Conservation (phyloP, 2,329 filamentous ascomycete genomes). For the Passalora sequoiae region DNA sequence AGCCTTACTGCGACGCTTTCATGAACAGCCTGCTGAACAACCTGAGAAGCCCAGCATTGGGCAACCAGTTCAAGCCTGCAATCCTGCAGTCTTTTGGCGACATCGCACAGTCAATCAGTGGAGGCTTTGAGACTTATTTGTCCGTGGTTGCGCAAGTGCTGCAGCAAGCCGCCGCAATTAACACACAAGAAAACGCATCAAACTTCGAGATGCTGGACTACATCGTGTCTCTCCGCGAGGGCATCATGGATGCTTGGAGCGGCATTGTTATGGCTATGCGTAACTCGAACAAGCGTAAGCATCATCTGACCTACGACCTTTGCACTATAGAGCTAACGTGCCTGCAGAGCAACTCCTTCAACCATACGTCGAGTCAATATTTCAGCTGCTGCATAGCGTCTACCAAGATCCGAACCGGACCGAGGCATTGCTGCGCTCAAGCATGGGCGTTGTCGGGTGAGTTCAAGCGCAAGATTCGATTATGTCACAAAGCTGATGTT, state of each 20-base stretch:
- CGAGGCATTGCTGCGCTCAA: constrained; percentile 84
- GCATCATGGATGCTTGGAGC: constrained; percentile 98
- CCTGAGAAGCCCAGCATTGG: constrained; percentile 75
- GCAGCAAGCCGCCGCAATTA: constrained; percentile 85
- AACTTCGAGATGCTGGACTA: constrained; percentile 97
- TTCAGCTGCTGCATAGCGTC: constrained; percentile 76
- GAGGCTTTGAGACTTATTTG: constrained; percentile 88
- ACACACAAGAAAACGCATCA: constrained; percentile 49
- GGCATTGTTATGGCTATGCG: constrained; percentile 96
- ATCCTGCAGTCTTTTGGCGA: constrained; percentile 98
- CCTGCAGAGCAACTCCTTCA: constrained; percentile 63
- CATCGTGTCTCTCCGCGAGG: constrained; percentile 86
- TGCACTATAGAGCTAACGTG: constrained; percentile 27
- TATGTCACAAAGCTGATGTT: too few species aligned
- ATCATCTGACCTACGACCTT: neutral
- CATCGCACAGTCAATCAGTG: constrained; percentile 88
- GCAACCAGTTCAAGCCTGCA: constrained; percentile 95
- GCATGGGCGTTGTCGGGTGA: constrained; percentile 96
- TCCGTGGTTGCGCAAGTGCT: constrained; percentile 88
- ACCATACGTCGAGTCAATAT: constrained; percentile 78
- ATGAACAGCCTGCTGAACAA: constrained; percentile 98
- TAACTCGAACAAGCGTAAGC: constrained; percentile 67
- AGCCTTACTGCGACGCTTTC: constrained; percentile 93
- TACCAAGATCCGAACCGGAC: constrained; percentile 80
- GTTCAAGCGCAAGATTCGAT: too few species aligned